Evolutionary conservation across 1,284 basidiomycete genomes (phyloP).

Genomic region (Microbotryomycetes sp.): DNA sequence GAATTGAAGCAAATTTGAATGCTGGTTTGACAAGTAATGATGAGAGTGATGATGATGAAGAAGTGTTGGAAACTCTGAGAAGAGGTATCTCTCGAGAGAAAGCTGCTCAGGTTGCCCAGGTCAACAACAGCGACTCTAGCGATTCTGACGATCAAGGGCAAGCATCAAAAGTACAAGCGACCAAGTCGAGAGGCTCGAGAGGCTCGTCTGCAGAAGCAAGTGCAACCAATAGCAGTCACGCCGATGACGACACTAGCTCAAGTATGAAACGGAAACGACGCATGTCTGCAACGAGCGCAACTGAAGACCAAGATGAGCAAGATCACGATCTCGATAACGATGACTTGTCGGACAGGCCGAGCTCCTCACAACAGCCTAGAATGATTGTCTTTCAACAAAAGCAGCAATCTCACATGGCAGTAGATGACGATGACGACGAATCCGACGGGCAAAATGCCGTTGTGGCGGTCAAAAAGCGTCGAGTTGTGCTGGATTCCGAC

Average conservation of each 20-base stretch:
- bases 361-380: not conserved
- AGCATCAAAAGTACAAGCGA: no score
- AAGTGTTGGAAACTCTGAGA: not conserved
- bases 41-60: not conserved
- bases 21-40: not conserved
- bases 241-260: not conserved
- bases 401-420: not conserved
- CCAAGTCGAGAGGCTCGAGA: not conserved
- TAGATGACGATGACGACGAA: constrained; percentile 5
- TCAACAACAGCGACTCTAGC: not conserved
- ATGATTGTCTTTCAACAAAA: not conserved
- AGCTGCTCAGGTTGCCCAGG: no score
- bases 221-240: not conserved
- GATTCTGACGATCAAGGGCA: constrained; percentile 8
- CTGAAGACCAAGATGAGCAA: not conserved
- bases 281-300: not conserved
- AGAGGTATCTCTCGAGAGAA: not conserved
- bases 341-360: no score
- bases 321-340: no score
- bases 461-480: constrained; percentile 23
- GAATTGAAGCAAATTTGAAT: not conserved
- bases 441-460: not conserved
- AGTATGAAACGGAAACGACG: not conserved
- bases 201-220: not conserved
- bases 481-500: constrained; percentile 29